These are phyloP conservation scores for Saccharomycopsis vini DNA, from an alignment of 805 yeast genomes.

Conservation along the genomic window DNA sequence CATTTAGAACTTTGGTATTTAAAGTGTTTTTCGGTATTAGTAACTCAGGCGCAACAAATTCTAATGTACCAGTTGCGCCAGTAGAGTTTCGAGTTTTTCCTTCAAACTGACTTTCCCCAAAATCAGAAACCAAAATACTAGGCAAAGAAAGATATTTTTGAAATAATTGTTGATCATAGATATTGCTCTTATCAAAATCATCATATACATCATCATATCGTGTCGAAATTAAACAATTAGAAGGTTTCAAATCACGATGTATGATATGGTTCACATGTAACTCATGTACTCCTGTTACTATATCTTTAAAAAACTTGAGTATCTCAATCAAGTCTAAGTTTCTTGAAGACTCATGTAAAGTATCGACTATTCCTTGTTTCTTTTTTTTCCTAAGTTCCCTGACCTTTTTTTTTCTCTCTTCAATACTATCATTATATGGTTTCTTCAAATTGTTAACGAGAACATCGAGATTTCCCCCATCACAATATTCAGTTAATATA, in stretches of 20 bases:
- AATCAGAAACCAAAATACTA: constrained; percentile 72
- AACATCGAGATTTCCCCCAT: constrained; percentile 80
- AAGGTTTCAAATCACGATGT: constrained; percentile 87
- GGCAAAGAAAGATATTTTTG: constrained; percentile 35
- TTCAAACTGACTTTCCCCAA: constrained; percentile 79
- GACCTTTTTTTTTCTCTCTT: constrained; percentile 28
- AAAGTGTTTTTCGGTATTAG: constrained; percentile 27
- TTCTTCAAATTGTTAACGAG: constrained; percentile 34
- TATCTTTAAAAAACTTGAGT: constrained; percentile 57
- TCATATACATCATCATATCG: constrained; percentile 19
- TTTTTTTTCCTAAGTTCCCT: constrained; percentile 13
- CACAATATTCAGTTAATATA: constrained; percentile 79
- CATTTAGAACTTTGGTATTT: constrained; percentile 29
- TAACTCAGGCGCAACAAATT: constrained; percentile 81
- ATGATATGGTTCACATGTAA: constrained; percentile 67
- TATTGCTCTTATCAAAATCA: constrained; percentile 17
- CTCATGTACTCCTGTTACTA: constrained; percentile 60
- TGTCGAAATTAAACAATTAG: constrained; percentile 58
- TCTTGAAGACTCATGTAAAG: constrained; percentile 9
- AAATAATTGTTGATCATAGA: constrained; percentile 8
- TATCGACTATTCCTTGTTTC: not conserved
- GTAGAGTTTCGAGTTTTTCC: constrained; percentile 58
- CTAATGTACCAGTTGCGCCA: constrained; percentile 84
- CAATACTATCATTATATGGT: constrained; percentile 31
- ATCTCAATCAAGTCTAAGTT: constrained; percentile 49